These are phyloP conservation scores for Chaetothyriales sp. DNA, from an alignment of 2,329 filamentous ascomycete species.

Conservation along the genomic window DNA sequence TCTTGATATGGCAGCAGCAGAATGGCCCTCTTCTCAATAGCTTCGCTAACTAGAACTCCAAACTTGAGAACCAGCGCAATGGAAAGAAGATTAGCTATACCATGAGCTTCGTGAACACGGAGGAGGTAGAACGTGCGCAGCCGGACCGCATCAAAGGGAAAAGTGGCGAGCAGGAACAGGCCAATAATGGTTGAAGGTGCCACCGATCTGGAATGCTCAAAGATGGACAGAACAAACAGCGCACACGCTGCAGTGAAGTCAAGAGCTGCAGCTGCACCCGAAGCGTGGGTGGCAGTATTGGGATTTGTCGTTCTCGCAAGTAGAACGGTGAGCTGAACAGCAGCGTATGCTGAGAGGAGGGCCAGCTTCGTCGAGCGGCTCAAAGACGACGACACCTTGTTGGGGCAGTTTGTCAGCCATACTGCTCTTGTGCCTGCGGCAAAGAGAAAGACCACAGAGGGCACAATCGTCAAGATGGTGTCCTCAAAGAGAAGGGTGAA, in stretches of 20 bases:
- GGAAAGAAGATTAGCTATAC: conserved; percentile 28
- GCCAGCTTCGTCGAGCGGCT: conserved; percentile 13
- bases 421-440: conserved; percentile 23
- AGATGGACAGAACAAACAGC: conserved; percentile 17
- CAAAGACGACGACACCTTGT: conserved; percentile 10
- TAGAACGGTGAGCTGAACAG: conserved; percentile 26
- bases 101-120: background rate
- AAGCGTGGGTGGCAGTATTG: conserved; percentile 8
- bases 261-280: conserved; percentile 9
- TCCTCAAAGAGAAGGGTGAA: conserved; percentile 36
- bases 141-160: conserved; percentile 30
- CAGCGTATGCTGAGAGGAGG: conserved; percentile 18
- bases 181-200: conserved; percentile 22
- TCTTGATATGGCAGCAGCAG: conserved; percentile 26
- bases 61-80: conserved; percentile 31
- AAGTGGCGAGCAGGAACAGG: conserved; percentile 29
- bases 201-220: conserved; percentile 20
- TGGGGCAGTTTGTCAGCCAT: conserved; percentile 22
- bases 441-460: conserved; percentile 25
- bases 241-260: conserved; percentile 14
- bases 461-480: conserved; percentile 26
- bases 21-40: conserved; percentile 31
- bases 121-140: conserved; percentile 24
- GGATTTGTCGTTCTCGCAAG: conserved; percentile 18
- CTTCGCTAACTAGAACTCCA: conserved; percentile 33